A percentile compares a stretch with the other conserved stretches of the same genome.
Conservation (phyloP, 1,284 basidiomycete genomes). For the Peniophora sp. region DNA sequence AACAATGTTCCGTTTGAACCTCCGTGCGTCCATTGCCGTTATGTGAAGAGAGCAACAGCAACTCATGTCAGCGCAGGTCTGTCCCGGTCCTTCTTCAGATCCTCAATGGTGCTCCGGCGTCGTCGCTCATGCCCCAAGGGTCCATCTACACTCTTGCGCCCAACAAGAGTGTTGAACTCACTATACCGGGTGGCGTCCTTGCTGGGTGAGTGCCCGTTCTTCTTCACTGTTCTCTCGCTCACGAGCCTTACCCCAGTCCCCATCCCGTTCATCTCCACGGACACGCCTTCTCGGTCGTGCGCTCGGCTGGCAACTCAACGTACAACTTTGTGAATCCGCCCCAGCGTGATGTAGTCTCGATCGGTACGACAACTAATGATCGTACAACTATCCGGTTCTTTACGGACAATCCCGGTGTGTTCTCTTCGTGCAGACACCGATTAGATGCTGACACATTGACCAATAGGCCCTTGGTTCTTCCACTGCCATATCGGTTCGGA, state of each 20-base stretch:
- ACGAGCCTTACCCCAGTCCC: not conserved
- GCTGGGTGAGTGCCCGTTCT: constrained; percentile 7
- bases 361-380: constrained; percentile 17
- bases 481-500: constrained; percentile 33
- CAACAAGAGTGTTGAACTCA: constrained; percentile 8
- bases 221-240: not conserved
- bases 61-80: not conserved
- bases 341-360: constrained; percentile 22
- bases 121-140: constrained; percentile 6
- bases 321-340: constrained; percentile 24
- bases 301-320: constrained; percentile 17
- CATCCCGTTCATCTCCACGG: constrained; percentile 1
- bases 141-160: constrained; percentile 6
- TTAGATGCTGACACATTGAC: too few species aligned
- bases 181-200: constrained; percentile 5
- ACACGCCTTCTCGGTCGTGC: constrained; percentile 21
- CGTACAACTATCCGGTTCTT: constrained; percentile 24
- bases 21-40: not conserved
- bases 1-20: not conserved
- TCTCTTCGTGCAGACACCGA: too few species aligned
- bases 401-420: constrained; percentile 32
- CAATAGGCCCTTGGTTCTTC: constrained; percentile 32
- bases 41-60: constrained; percentile 4
- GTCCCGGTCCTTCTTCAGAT: constrained; percentile 11
- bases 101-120: constrained; percentile 5